Evolutionary conservation across 129 eudicot genomes (phyloP).

Genomic region (Lactuca sativa): DNA sequence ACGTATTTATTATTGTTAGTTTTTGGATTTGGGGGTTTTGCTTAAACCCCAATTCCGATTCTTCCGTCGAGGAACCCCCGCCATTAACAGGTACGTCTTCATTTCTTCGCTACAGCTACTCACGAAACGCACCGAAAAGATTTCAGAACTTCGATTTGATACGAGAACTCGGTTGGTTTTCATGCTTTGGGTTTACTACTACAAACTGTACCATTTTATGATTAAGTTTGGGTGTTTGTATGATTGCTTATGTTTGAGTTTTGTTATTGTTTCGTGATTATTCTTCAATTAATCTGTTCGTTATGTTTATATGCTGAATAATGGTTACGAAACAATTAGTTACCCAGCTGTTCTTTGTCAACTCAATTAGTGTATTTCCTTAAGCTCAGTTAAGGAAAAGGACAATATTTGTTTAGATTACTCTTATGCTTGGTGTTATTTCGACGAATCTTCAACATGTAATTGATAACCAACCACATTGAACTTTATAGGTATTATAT

Average conservation of each 20-base stretch:
- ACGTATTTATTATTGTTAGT: neutral
- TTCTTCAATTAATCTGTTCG: neutral
- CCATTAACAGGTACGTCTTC: conserved; percentile 12
- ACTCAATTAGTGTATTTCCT: neutral
- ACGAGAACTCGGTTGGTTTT: neutral
- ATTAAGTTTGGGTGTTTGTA: neutral
- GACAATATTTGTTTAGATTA: neutral
- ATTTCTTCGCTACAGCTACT: neutral
- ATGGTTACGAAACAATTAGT: too few species aligned
- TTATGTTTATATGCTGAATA: neutral
- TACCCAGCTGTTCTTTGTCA: neutral
- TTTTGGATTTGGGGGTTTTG: conserved; percentile 21
- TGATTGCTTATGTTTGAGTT: neutral
- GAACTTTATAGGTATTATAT: neutral
- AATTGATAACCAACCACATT: neutral
- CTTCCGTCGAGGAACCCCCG: neutral
- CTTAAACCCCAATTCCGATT: conserved; percentile 12
- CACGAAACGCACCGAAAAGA: neutral
- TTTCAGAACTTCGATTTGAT: neutral
- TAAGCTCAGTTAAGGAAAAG: neutral
- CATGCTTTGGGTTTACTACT: conserved; percentile 1
- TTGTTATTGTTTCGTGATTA: neutral
- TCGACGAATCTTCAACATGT: neutral
- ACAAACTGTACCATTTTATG: neutral
- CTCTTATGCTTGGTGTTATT: neutral